Evolutionary conservation across 2,329 filamentous ascomycete genomes (phyloP).

Genomic region (Gnomoniopsis smithogilvyi): DNA sequence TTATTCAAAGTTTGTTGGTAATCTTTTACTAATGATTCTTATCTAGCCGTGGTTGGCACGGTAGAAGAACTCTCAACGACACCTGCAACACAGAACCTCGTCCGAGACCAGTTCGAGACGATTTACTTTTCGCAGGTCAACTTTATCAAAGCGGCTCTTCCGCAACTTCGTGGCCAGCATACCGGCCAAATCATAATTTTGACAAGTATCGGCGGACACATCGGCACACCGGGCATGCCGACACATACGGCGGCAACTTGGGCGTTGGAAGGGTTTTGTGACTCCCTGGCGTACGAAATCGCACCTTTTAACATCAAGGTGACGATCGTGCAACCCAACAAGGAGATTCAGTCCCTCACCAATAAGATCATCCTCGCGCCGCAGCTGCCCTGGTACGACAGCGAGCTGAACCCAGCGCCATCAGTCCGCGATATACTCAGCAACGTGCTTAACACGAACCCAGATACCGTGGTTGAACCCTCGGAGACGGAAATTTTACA

Average conservation of each 20-base stretch:
- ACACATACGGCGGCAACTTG: conserved; percentile 92
- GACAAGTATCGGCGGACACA: conserved; percentile 85
- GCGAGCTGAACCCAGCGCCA: conserved; percentile 70
- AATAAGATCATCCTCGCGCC: conserved; percentile 85
- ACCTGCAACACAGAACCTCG: conserved; percentile 69
- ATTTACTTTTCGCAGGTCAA: conserved; percentile 97
- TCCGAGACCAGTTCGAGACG: conserved; percentile 88
- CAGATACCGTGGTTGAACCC: conserved; percentile 50
- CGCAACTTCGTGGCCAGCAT: conserved; percentile 72
- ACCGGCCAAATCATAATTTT: conserved; percentile 89
- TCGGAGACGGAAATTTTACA: conserved; percentile 48
- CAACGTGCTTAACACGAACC: conserved; percentile 73
- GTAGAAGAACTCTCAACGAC: conserved; percentile 84
- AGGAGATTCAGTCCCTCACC: conserved; percentile 84
- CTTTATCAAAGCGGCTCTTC: conserved; percentile 85
- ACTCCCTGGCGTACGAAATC: conserved; percentile 92
- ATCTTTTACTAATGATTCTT: background rate
- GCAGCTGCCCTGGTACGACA: conserved; percentile 63
- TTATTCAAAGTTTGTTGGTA: background rate
- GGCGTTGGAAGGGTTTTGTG: conserved; percentile 94
- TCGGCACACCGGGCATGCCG: conserved; percentile 86
- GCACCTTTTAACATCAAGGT: conserved; percentile 96
- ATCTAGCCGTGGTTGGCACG: conserved; percentile 75
- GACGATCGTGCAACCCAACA: conserved; percentile 92
- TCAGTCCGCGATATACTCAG: conserved; percentile 79